Conservation (phyloP, 257 asterid genomes). For the Penstemon eatonii region DNA sequence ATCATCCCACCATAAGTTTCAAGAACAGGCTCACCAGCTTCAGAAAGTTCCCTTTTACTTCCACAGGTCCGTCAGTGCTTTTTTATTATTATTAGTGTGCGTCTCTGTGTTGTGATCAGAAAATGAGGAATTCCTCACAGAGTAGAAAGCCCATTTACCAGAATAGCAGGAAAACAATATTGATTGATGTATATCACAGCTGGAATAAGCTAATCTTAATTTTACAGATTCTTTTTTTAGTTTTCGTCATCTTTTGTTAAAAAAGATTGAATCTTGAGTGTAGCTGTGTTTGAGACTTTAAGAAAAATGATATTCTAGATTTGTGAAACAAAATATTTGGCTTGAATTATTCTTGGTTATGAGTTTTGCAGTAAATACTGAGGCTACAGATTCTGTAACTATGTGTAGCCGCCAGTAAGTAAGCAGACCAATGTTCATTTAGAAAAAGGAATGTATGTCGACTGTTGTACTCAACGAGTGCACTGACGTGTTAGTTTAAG, state of each 20-base stretch:
- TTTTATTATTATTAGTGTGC: not conserved
- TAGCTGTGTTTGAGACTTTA: not conserved
- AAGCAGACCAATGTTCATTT: not conserved
- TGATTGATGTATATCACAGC: not conserved
- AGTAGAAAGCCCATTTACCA: not conserved
- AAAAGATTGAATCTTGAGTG: slow-evolving; percentile 9
- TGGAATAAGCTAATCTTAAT: not conserved
- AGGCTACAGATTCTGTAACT: not conserved
- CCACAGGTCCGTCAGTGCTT: slow-evolving; percentile 46
- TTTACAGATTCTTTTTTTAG: not conserved
- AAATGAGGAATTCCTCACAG: not conserved
- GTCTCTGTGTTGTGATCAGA: not conserved
- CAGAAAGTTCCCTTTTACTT: slow-evolving; percentile 36
- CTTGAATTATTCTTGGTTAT: not conserved
- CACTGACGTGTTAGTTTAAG: not conserved
- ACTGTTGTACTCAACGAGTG: not conserved
- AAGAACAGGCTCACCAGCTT: slow-evolving; percentile 27
- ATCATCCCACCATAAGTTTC: slow-evolving; percentile 25
- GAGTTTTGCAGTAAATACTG: not conserved
- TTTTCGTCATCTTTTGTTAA: not conserved
- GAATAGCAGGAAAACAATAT: slow-evolving; percentile 11
- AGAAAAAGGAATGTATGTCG: not conserved
- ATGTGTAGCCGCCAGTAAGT: not conserved
- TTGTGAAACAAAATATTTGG: slow-evolving; percentile 10
- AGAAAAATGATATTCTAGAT: not conserved